A percentile compares a stretch with the other conserved stretches of the same genome.
phyloP scores from a whole-genome alignment of 352 stramenopile genomes.

The Phytophthora cryptogea region DNA sequence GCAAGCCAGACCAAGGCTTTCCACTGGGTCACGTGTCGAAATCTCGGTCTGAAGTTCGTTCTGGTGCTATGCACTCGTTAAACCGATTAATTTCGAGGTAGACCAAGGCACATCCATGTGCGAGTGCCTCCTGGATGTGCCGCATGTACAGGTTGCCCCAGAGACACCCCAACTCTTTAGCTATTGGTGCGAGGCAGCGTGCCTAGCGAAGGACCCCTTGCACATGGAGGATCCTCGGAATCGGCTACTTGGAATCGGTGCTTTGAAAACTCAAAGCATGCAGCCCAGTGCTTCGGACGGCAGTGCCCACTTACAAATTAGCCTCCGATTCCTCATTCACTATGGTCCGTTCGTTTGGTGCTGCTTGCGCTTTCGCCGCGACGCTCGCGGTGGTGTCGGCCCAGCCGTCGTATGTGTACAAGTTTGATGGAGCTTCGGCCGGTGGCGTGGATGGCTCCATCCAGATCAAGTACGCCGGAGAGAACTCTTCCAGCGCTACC shows the following conservation, averaged over 20 bases:
- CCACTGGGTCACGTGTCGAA: slow-evolving; percentile 13
- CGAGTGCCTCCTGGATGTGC: slow-evolving; percentile 5
- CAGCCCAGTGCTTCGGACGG: not conserved
- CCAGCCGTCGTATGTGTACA: slow-evolving; percentile 43
- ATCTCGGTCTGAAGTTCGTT: slow-evolving; percentile 8
- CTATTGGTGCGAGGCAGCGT: slow-evolving; percentile 1
- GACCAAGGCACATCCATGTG: not conserved
- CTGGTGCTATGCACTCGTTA: slow-evolving; percentile 16
- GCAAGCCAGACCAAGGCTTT: slow-evolving; percentile 3
- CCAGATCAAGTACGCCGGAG: slow-evolving; percentile 41
- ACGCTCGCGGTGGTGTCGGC: slow-evolving; percentile 14
- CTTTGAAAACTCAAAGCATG: too few species aligned
- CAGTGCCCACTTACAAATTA: slow-evolving; percentile 10
- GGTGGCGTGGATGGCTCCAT: slow-evolving; percentile 46
- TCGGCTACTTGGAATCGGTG: not conserved
- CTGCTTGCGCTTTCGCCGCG: slow-evolving; percentile 16
- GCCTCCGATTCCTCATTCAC: slow-evolving; percentile 3
- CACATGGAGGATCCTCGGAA: not conserved
- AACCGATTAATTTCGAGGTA: slow-evolving; percentile 7
- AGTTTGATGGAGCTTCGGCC: slow-evolving; percentile 39
- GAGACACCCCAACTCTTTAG: slow-evolving; percentile 4
- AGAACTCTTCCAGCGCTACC: slow-evolving; percentile 34
- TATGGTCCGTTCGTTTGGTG: slow-evolving; percentile 20
- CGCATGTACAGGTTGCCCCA: slow-evolving; percentile 1
- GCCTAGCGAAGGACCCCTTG: not conserved